Evolutionary conservation across 2,329 filamentous ascomycete genomes (phyloP), one percentile per base, ranked within the genome.

Genomic region (Botrytis byssoidea): DNA sequence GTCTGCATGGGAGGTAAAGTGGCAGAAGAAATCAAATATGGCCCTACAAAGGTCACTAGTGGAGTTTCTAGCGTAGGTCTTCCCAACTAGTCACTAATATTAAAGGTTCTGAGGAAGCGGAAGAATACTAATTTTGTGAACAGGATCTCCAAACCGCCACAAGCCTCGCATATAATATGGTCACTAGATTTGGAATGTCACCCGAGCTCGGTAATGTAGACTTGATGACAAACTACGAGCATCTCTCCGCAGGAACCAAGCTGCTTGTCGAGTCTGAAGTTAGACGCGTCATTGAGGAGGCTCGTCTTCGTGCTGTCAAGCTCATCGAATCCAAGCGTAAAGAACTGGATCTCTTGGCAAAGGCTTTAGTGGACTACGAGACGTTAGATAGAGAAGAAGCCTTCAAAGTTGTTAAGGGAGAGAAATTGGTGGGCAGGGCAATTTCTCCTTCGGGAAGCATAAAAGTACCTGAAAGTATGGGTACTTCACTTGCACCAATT

Each of bases 281-380:
- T 20, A 92, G 95, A 74, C 90, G 91, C 65, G 87, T 96, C 22
- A 88, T 98, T 61, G 92, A 94, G 79, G 95, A 96, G 80, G 93
- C 92, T 25, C 92, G 94, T 75, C 86, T 89, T 72, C 92, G 94
- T 51, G 94, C 95, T 0, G 85, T 84, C 60, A 88, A 88, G 65
- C 86, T 98, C 7, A 84, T 99, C 65, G 89, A 87, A 1, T 88
- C 89, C 51, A 93, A 92, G 82, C 90, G 94, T 73, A 91, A 92
- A 74, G 95, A 97, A 82, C 88, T 99, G 12, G 95, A 99, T 79
- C 86, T 93, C 18, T 85, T 99, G 16, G 95, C 96, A 42, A 91
- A 95, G 80, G 96, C 95, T 9, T 87, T 99, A 16, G 90, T 99
- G 48, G 91, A 98, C 83, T 98, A 98, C 82, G 96, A 99, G 85